A percentile compares a stretch with the other conserved stretches of the same genome.
These are phyloP conservation scores for Pluteus cervinus DNA, from an alignment of 768 basidiomycete species.

Conservation along the genomic window DNA sequence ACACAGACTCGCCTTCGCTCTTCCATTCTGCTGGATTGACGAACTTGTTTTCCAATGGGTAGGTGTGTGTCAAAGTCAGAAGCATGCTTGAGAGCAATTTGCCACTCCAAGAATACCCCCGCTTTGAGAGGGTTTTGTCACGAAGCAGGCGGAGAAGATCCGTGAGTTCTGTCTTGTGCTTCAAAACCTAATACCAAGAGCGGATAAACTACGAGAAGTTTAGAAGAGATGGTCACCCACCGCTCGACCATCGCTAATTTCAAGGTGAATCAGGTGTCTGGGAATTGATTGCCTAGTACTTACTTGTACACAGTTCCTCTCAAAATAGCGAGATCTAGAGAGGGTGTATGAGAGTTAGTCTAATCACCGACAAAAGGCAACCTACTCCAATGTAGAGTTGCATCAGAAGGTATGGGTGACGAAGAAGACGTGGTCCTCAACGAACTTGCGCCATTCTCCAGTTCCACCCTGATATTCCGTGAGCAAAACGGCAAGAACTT, in stretches of 20 bases:
- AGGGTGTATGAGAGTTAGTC: conserved; percentile 6
- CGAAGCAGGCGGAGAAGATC: conserved; percentile 58
- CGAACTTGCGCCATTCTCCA: conserved; percentile 82
- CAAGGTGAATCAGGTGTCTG: background rate
- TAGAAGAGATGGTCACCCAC: conserved; percentile 29
- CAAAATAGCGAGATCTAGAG: conserved; percentile 63
- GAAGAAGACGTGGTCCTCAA: conserved; percentile 65
- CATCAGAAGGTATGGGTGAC: conserved; percentile 68
- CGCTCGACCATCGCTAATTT: conserved; percentile 49
- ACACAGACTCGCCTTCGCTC: conserved; percentile 47
- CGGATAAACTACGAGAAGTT: background rate
- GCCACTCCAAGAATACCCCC: conserved; percentile 77
- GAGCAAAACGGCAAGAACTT: conserved; percentile 75
- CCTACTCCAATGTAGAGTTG: conserved; percentile 85
- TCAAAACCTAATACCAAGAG: conserved; percentile 45
- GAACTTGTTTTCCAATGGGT: conserved; percentile 76
- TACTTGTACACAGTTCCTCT: conserved; percentile 79
- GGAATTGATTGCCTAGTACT: conserved; percentile 19
- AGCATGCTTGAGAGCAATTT: conserved; percentile 69
- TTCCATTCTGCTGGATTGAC: conserved; percentile 75
- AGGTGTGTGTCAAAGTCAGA: conserved; percentile 73
- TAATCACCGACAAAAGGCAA: conserved; percentile 7
- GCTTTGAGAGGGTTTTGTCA: conserved; percentile 70
- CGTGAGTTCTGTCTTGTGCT: conserved; percentile 56
- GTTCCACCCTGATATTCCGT: conserved; percentile 63